These are phyloP conservation scores for Boletus huronensis DNA, from an alignment of 768 basidiomycete species.

Conservation along the genomic window DNA sequence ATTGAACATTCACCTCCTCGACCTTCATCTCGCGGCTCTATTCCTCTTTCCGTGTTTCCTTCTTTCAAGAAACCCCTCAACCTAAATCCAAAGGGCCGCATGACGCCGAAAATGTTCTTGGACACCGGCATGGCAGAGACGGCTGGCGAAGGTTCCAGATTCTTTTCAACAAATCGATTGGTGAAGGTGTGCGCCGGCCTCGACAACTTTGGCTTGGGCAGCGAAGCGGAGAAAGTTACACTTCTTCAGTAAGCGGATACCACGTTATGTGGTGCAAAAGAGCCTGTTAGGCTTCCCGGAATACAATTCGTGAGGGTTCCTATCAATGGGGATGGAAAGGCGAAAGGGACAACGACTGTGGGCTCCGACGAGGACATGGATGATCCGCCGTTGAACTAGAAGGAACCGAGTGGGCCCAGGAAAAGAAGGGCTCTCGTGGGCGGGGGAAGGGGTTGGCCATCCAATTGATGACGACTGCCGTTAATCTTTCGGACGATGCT, in stretches of 20 bases:
- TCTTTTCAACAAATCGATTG: conserved; percentile 79
- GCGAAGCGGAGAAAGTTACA: conserved; percentile 73
- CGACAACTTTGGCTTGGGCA: conserved; percentile 78
- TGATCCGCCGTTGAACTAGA: too few relatives aligned
- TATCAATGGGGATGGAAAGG: too few relatives aligned
- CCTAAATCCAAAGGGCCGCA: conserved; percentile 77
- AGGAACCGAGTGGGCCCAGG: too few relatives aligned
- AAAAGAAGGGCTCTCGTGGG: too few relatives aligned
- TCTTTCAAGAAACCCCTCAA: conserved; percentile 86
- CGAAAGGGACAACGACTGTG: too few relatives aligned
- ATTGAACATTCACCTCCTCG: conserved; percentile 74
- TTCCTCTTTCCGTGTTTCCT: conserved; percentile 73
- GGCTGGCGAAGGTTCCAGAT: conserved; percentile 56
- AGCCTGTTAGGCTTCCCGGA: too few relatives aligned
- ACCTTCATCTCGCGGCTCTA: conserved; percentile 70
- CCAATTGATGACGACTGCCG: too few relatives aligned
- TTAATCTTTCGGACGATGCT: conserved; percentile 58
- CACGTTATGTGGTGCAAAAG: not conserved
- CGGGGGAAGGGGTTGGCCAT: too few relatives aligned
- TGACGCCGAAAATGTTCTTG: conserved; percentile 74
- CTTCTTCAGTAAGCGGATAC: conserved; percentile 56
- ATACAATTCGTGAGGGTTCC: too few relatives aligned
- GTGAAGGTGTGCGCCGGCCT: conserved; percentile 82
- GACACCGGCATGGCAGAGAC: conserved; percentile 75
- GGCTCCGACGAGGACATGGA: too few relatives aligned